phyloP scores from a whole-genome alignment of 495 filamentous ascomycete genomes.

The Cudoniella acicularis region DNA sequence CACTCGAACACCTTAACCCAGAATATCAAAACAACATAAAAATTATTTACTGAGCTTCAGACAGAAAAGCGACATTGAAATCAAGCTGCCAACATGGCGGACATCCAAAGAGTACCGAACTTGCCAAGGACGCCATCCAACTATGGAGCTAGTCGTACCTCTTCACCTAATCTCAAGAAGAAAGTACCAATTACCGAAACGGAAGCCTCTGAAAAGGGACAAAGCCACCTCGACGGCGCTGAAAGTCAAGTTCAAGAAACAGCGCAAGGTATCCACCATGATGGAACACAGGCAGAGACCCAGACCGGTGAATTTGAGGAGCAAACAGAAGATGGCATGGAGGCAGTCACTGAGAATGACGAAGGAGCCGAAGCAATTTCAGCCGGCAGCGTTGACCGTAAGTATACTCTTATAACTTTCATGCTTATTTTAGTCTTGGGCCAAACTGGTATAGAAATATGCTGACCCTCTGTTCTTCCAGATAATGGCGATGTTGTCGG shows the following conservation, averaged over 20 bases:
- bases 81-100: slow-evolving; percentile 16
- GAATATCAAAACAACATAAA: neutral
- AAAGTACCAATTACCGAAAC: neutral
- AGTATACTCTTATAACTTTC: too few relatives aligned
- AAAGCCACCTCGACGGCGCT: neutral
- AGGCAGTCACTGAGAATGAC: slow-evolving; percentile 19
- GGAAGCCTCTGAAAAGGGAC: slow-evolving; percentile 4
- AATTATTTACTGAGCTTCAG: neutral
- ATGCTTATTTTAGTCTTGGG: too few relatives aligned
- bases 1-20: neutral
- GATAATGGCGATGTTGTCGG: slow-evolving; percentile 70
- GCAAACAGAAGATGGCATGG: neutral
- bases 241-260: slow-evolving; percentile 9
- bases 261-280: neutral
- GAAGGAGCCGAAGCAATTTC: slow-evolving; percentile 12
- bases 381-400: slow-evolving; percentile 58
- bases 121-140: slow-evolving; percentile 3
- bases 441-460: too few relatives aligned
- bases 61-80: neutral
- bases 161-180: neutral
- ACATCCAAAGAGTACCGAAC: slow-evolving; percentile 6
- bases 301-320: slow-evolving; percentile 2
- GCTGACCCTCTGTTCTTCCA: too few relatives aligned
- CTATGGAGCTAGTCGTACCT: neutral
- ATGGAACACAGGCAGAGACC: neutral